phyloP scores from a whole-genome alignment of 768 basidiomycete species.

The Boletus vinaceobasis region DNA sequence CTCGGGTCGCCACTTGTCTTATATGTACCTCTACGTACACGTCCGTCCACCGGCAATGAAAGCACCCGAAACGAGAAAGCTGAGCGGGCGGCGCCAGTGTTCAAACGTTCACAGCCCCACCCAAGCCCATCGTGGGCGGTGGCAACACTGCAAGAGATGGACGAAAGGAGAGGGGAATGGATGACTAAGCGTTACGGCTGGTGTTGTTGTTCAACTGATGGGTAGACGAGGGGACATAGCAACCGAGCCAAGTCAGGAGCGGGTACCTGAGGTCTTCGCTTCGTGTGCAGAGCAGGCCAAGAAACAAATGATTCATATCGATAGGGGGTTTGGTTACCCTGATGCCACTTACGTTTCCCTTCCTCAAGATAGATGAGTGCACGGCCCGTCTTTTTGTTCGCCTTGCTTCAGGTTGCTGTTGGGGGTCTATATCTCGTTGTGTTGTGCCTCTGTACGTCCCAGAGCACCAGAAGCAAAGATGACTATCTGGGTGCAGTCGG shows the following conservation, averaged over 20 bases:
- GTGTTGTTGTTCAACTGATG: not conserved
- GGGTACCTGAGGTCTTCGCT: not conserved
- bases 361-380: not conserved
- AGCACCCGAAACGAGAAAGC: conserved; percentile 15
- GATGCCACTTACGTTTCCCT: conserved; percentile 4
- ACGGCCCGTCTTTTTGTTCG: not conserved
- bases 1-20: not conserved
- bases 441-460: not conserved
- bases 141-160: not conserved
- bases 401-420: not conserved
- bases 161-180: conserved; percentile 1
- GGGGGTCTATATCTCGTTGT: not conserved
- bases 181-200: not conserved
- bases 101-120: conserved; percentile 8
- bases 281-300: not conserved
- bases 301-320: conserved; percentile 6
- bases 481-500: not conserved
- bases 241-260: not conserved
- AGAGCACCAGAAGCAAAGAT: conserved; percentile 1
- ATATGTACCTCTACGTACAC: conserved; percentile 8
- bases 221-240: not conserved
- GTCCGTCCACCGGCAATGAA: conserved; percentile 9
- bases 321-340: conserved; percentile 17
- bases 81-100: not conserved
- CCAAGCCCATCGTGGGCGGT: not conserved